A percentile compares a stretch with the other conserved stretches of the same genome.
These are phyloP conservation scores for Aspergillus leporis DNA, from an alignment of 495 filamentous ascomycete genomes.

Conservation along the genomic window DNA sequence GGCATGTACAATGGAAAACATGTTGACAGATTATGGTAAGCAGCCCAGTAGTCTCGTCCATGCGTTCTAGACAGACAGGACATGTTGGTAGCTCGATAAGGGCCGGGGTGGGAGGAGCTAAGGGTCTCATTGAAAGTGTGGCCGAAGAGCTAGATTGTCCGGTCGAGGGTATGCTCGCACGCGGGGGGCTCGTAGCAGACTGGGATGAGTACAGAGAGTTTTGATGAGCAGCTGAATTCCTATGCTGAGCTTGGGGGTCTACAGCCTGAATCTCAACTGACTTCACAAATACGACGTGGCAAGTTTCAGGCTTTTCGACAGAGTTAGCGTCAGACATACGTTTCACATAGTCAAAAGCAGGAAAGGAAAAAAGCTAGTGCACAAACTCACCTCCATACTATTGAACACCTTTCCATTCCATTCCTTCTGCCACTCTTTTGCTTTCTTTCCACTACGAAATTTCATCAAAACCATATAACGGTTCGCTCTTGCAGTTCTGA, in stretches of 20 bases:
- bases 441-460: conserved; percentile 73
- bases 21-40: conserved; percentile 97
- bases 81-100: conserved; percentile 93
- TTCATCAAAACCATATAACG: conserved; percentile 98
- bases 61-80: conserved; percentile 93
- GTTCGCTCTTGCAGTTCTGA: conserved; percentile 83
- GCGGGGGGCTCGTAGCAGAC: conserved; percentile 43
- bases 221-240: conserved; percentile 30
- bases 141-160: conserved; percentile 49
- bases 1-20: conserved; percentile 95
- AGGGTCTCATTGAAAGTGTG: conserved; percentile 70
- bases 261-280: conserved; percentile 68
- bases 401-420: conserved; percentile 97
- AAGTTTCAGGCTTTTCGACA: conserved; percentile 76
- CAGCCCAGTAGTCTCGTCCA: conserved; percentile 95
- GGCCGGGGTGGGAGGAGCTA: conserved; percentile 87
- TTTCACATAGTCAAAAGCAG: not conserved
- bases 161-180: conserved; percentile 36
- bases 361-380: conserved; percentile 5
- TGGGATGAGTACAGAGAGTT: conserved; percentile 40
- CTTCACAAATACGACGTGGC: conserved; percentile 94
- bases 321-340: conserved; percentile 22
- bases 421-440: conserved; percentile 75
- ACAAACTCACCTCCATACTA: conserved; percentile 77
- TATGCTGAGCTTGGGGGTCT: conserved; percentile 24